A percentile compares a stretch with the other conserved stretches of the same genome.
Conservation (phyloP, 1,139 yeast species). For the Protomyces inundatus region DNA sequence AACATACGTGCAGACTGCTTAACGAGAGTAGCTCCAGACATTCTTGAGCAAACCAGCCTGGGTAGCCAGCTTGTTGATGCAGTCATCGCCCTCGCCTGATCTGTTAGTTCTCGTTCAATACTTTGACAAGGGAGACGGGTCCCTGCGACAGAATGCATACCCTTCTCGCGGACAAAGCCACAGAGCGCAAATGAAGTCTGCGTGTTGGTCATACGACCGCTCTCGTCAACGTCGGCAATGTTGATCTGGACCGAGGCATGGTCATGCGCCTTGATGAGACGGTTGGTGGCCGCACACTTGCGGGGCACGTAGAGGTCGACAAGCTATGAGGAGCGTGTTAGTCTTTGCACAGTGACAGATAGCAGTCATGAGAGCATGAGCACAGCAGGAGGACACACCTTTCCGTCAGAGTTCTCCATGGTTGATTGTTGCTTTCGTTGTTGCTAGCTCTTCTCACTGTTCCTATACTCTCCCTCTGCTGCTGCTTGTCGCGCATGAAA, state of each 20-base stretch:
- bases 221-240: conserved; percentile 84
- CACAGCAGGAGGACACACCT: conserved; percentile 40
- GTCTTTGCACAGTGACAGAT: too few species aligned
- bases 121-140: background rate
- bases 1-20: conserved; percentile 27
- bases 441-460: background rate
- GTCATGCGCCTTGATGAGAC: conserved; percentile 99
- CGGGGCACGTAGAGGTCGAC: conserved; percentile 99
- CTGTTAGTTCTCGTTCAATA: background rate
- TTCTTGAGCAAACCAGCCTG: conserved; percentile 96
- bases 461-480: background rate
- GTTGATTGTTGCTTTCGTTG: conserved; percentile 41
- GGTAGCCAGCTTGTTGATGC: conserved; percentile 98
- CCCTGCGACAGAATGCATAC: conserved; percentile 96
- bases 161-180: conserved; percentile 87
- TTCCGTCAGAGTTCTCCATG: conserved; percentile 99
- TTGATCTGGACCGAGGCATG: conserved; percentile 96
- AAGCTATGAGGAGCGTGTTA: conserved; percentile 43
- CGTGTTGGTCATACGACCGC: conserved; percentile 89
- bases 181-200: conserved; percentile 93
- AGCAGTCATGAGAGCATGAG: background rate
- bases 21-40: conserved; percentile 36
- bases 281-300: conserved; percentile 97
- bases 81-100: conserved; percentile 94
- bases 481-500: background rate